Base-by-base conservation (phyloP, 2,329 filamentous ascomycete genomes). In the Hypoxylon sp. region DNA sequence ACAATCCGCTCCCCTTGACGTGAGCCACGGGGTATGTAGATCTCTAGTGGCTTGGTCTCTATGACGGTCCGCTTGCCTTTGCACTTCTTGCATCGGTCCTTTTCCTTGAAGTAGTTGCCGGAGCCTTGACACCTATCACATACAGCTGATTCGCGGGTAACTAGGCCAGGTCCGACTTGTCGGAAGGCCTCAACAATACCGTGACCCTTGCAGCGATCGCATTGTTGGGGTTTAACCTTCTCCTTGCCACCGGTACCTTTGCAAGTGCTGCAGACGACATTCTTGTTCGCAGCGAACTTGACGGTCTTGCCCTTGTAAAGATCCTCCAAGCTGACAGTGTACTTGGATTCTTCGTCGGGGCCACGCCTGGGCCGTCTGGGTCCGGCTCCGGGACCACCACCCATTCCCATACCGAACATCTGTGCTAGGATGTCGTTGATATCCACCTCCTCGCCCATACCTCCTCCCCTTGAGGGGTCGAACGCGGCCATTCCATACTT, bases 251-350 rank as follows among this genome's bases (percentile, higher is more conserved):
- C 96, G 50, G 86, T 89, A 48, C 96, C 96, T 78, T 94, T 95
- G 84, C 96, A 99, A 75, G 90, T 87, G 65, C 86, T 86, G 82
- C 96, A 99, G 68, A 97, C 85, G 68, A 98, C 88, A 77, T 97
- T 95, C 84, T 98, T 98, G 76, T 94, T 97, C 76, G 93, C 96
- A 7, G 93, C 90, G 79, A 99, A 98, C 82, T 97, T 96, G 77
- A 97, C 96, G 0, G 96, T 98, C 86, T 98, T 98, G 75, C 96
- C 96, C 83, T 97, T 98, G 87, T 98, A 99, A 32, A 99, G 86
- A 80, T 99, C 96, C 79, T 98, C 96, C 65, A 99, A 83, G 1
- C 90, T 92, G 63, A 98, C 93, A 78, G 94, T 90, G 82, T 99
- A 98, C 74, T 93, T 89, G 75, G 97, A 93, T 78, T 97, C 91